Conservation (phyloP, 179 eudicot genomes). For the Nepenthes alata region DNA sequence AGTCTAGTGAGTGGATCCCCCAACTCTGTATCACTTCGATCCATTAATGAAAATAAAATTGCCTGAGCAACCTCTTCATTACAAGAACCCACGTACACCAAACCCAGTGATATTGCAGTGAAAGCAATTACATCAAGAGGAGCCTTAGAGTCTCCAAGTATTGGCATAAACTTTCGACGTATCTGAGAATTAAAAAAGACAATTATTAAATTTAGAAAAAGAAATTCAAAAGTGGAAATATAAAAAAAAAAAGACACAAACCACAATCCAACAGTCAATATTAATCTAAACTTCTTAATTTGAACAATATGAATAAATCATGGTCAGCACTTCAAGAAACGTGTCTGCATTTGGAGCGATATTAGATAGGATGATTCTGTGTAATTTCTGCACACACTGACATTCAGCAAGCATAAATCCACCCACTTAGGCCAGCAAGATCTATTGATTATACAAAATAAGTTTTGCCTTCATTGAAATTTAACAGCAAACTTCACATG, state of each 20-base stretch:
- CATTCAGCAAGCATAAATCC: no score
- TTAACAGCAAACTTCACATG: no score
- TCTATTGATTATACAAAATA: no score
- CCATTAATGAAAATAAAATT: conserved; percentile 76
- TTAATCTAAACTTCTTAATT: background rate
- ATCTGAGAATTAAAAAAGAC: conserved; percentile 33
- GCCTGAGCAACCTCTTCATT: conserved; percentile 87
- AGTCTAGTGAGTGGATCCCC: conserved; percentile 75
- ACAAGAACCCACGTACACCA: conserved; percentile 87
- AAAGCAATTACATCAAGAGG: conserved; percentile 87
- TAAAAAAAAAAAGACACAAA: background rate
- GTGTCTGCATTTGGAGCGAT: no score
- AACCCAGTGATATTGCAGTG: conserved; percentile 71
- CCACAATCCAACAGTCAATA: background rate
- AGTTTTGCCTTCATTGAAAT: no score
- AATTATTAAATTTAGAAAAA: background rate
- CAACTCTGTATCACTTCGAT: conserved; percentile 64
- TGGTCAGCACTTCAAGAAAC: no score
- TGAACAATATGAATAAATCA: background rate
- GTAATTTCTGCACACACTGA: no score
- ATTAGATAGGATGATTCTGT: no score
- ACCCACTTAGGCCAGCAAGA: no score
- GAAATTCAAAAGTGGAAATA: background rate
- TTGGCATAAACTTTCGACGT: conserved; percentile 45
- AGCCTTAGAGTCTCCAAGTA: conserved; percentile 64